Evolutionary conservation across 768 basidiomycete genomes (phyloP).

Genomic region (Chalciporus chontae): DNA sequence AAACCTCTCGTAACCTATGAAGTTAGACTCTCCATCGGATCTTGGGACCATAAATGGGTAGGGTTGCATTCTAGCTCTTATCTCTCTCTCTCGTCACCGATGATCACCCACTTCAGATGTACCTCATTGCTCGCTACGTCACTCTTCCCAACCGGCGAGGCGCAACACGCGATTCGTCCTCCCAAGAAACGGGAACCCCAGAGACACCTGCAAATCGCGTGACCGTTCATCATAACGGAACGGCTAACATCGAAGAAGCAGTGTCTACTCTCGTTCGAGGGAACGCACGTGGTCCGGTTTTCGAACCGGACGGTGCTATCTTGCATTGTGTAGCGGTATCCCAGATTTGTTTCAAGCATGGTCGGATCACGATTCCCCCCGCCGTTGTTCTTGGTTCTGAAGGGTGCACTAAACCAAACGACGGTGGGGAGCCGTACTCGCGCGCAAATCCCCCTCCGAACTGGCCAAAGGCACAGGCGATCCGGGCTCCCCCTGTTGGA

Average conservation of each 20-base stretch:
- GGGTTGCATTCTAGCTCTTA: constrained; percentile 19
- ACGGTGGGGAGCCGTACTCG: constrained; percentile 28
- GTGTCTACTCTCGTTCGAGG: constrained; percentile 8
- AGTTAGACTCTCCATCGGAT: constrained; percentile 49
- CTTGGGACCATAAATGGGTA: constrained; percentile 84
- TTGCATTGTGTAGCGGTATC: constrained; percentile 64
- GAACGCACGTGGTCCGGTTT: constrained; percentile 6
- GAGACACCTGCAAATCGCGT: constrained; percentile 16
- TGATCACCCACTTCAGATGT: constrained; percentile 41
- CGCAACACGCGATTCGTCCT: constrained; percentile 12
- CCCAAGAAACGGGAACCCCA: constrained; percentile 28
- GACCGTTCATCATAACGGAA: constrained; percentile 4
- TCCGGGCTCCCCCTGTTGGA: constrained; percentile 23
- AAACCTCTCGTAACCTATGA: constrained; percentile 60
- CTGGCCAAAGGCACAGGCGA: constrained; percentile 22
- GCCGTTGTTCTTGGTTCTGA: constrained; percentile 55
- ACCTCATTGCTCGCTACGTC: constrained; percentile 60
- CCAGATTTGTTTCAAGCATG: constrained; percentile 64
- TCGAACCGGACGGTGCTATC: constrained; percentile 46
- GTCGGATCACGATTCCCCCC: constrained; percentile 72
- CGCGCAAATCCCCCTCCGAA: constrained; percentile 24
- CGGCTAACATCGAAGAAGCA: constrained; percentile 12
- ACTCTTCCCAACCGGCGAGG: constrained; percentile 39
- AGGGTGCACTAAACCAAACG: constrained; percentile 43
- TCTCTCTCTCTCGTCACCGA: background rate